phyloP scores from a whole-genome alignment of 805 yeast genomes.

The Diddensiella transvaalensis region DNA sequence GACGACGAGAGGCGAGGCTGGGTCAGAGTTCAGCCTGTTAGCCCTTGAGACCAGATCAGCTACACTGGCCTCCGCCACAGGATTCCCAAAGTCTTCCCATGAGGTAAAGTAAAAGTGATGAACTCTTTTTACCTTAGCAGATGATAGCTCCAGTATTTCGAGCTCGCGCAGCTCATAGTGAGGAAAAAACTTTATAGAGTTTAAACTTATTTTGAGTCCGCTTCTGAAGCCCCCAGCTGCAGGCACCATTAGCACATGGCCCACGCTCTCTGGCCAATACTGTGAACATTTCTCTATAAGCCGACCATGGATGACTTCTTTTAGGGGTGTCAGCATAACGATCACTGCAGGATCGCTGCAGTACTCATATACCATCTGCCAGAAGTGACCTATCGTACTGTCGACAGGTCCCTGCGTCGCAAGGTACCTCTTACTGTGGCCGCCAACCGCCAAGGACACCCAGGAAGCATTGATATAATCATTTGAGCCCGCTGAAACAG shows the following conservation, averaged over 20 bases:
- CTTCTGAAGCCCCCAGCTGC: conserved; percentile 28
- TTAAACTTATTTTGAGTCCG: conserved; percentile 9
- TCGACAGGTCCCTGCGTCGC: conserved; percentile 88
- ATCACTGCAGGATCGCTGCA: conserved; percentile 62
- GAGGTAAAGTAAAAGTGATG: conserved; percentile 68
- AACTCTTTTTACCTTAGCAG: conserved; percentile 26
- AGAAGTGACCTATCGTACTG: conserved; percentile 76
- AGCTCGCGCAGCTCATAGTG: conserved; percentile 18
- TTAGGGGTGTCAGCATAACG: conserved; percentile 72
- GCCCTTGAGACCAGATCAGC: conserved; percentile 53
- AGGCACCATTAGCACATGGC: conserved; percentile 23
- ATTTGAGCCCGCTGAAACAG: conserved; percentile 23
- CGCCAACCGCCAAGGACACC: conserved; percentile 41
- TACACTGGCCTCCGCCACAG: conserved; percentile 41
- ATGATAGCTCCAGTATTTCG: conserved; percentile 3
- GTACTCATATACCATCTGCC: conserved; percentile 70
- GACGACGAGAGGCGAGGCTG: conserved; percentile 58
- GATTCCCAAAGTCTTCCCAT: conserved; percentile 83
- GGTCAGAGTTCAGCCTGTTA: conserved; percentile 36
- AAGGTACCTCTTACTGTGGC: conserved; percentile 43
- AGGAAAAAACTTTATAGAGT: background rate
- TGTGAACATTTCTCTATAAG: conserved; percentile 77
- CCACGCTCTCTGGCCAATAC: conserved; percentile 67
- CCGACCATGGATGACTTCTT: conserved; percentile 46
- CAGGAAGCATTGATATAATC: conserved; percentile 90